Evolutionary conservation across 768 basidiomycete species (phyloP), one percentile per base, ranked within the genome.

Genomic region (Boletus tylopilopsis): DNA sequence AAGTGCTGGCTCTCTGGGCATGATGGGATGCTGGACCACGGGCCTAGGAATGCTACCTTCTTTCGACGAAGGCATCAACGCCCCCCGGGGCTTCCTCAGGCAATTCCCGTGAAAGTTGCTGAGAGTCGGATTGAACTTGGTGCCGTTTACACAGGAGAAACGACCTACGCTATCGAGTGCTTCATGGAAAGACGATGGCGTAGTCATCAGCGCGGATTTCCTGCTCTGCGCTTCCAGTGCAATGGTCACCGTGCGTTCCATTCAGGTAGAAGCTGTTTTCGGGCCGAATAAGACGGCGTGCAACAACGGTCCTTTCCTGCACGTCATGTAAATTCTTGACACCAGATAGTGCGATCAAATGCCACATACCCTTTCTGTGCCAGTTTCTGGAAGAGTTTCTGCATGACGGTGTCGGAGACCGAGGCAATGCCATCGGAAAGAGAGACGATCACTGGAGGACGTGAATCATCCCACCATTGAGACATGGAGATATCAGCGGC

Each of bases 1-100:
- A 11, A 72, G 57, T 7, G 64, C 67, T 6, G 82, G 82, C 56
- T 83, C 80, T 35, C 57, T 71, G 59, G 83, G 85, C 1, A 55
- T 44, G 54, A 80, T 84, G 11, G 69, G 54, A 55, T 84, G 82
- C 0, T 82, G 82, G 51, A 83, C 82, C n/a, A n/a, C n/a, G n/a
- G n/a, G n/a, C n/a, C 60, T 64, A 21, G 82, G 81, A n/a, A 78
- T 58, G 57, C 83, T 76, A 9, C 80, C 75, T 7, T 66, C 37
- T 6, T 62, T 69, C 1, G 55, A 47, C 5, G 58, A 12, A 29
- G 29, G 29, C 53, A 80, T 59, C 47, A 82, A 58, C 15, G 74
- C 68, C 6, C 76, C 80, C 53, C 80, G 65, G 10, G 79, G 73
- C 51, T 74, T 80, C 58, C 69, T 73, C 64, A 82, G 59, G 0